Evolutionary conservation across 805 yeast genomes (phyloP).

Genomic region (Metschnikowia shivogae): DNA sequence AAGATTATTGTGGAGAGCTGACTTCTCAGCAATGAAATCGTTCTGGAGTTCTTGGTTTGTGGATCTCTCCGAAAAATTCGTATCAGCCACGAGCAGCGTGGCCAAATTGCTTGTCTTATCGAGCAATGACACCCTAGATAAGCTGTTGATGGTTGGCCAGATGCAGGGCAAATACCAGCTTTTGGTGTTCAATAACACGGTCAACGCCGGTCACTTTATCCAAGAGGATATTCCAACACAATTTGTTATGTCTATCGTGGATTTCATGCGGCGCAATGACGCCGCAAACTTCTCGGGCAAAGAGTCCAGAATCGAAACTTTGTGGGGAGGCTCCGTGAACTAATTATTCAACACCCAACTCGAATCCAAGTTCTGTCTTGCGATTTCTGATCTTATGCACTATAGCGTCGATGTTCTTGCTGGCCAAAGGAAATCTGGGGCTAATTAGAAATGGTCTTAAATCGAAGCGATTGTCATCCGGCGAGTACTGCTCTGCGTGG

Average conservation of each 20-base stretch:
- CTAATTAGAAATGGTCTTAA: conserved; percentile 91
- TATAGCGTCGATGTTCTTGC: conserved; percentile 78
- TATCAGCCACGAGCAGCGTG: conserved; percentile 17
- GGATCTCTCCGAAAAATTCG: conserved; percentile 54
- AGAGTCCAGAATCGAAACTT: conserved; percentile 30
- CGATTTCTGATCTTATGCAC: conserved; percentile 54
- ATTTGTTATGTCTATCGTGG: conserved; percentile 52
- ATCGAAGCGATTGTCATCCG: conserved; percentile 96
- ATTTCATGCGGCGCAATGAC: conserved; percentile 47
- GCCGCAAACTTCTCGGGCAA: conserved; percentile 27
- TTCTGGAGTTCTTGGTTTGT: conserved; percentile 86
- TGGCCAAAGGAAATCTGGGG: conserved; percentile 87
- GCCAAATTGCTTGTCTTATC: conserved; percentile 78
- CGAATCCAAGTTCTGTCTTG: conserved; percentile 16
- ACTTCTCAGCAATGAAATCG: conserved; percentile 54
- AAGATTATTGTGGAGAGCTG: conserved; percentile 55
- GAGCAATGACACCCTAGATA: conserved; percentile 86
- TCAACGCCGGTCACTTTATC: conserved; percentile 77
- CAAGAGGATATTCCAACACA: conserved; percentile 85
- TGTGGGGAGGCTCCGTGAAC: conserved; percentile 33
- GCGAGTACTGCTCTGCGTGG: conserved; percentile 97
- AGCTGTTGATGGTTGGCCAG: conserved; percentile 84
- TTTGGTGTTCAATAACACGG: conserved; percentile 60
- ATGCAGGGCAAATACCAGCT: conserved; percentile 97
- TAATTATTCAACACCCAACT: conserved; percentile 2